phyloP scores from a whole-genome alignment of 441 rosid genomes.

The Bruguiera hainesii region DNA sequence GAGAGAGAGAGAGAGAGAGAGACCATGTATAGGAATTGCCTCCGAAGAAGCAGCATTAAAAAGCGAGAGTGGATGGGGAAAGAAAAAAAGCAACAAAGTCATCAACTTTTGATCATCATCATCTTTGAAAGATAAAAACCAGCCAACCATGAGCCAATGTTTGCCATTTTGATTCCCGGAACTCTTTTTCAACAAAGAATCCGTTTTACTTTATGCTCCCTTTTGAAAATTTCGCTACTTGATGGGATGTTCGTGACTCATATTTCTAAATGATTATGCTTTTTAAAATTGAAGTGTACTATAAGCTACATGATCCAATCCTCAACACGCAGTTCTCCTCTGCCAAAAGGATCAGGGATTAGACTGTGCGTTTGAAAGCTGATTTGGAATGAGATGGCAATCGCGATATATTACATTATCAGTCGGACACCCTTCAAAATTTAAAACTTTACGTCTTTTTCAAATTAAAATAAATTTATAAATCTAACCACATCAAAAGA shows the following conservation, averaged over 20 bases:
- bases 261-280: neutral
- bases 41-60: slow-evolving; percentile 14
- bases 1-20: neutral
- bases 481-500: slow-evolving; percentile 39
- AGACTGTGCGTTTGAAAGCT: neutral
- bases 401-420: slow-evolving; percentile 13
- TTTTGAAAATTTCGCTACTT: slow-evolving; percentile 1
- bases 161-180: neutral
- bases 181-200: neutral
- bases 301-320: neutral
- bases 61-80: too few species aligned
- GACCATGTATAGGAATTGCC: slow-evolving; percentile 14
- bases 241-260: slow-evolving; percentile 5
- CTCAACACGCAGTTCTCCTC: too few species aligned
- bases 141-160: neutral
- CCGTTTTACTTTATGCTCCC: neutral
- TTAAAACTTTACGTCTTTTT: slow-evolving; percentile 45
- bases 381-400: slow-evolving; percentile 21
- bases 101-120: neutral
- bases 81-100: neutral
- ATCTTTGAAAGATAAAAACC: neutral
- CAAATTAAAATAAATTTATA: slow-evolving; percentile 15
- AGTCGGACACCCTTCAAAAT: slow-evolving; percentile 16
- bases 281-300: neutral
- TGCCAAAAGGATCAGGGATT: too few species aligned